Conservation (phyloP, 768 basidiomycete genomes). For the Cystoderma amianthinum region DNA sequence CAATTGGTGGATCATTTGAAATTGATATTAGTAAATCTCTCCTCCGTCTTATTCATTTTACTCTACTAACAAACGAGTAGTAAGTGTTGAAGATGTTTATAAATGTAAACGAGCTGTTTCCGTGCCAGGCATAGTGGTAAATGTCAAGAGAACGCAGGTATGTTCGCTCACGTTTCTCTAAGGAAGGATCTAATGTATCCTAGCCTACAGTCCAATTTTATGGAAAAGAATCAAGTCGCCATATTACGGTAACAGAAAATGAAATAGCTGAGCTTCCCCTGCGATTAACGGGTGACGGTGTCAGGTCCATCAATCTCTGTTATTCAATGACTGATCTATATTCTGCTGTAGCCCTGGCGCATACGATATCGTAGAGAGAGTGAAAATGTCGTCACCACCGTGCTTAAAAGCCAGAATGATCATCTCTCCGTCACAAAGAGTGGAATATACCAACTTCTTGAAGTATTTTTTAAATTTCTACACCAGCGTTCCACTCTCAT, state of each 20-base stretch:
- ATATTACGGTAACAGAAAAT: slow-evolving; percentile 64
- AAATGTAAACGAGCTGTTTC: slow-evolving; percentile 76
- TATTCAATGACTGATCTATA: slow-evolving; percentile 1
- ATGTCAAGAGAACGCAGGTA: slow-evolving; percentile 78
- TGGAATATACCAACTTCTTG: slow-evolving; percentile 69
- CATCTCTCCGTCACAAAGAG: slow-evolving; percentile 65
- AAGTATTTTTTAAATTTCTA: slow-evolving; percentile 31
- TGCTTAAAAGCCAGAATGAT: slow-evolving; percentile 59
- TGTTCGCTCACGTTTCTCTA: slow-evolving; percentile 10
- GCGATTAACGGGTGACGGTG: slow-evolving; percentile 86
- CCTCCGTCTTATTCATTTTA: slow-evolving; percentile 7
- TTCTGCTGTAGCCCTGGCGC: slow-evolving; percentile 69
- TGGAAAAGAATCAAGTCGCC: slow-evolving; percentile 49
- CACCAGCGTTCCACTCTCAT: background rate
- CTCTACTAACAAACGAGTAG: no score
- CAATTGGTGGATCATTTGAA: slow-evolving; percentile 70
- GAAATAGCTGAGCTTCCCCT: slow-evolving; percentile 70
- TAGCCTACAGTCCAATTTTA: slow-evolving; percentile 90
- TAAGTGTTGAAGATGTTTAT: slow-evolving; percentile 83
- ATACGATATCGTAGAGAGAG: slow-evolving; percentile 62
- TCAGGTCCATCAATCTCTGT: slow-evolving; percentile 28
- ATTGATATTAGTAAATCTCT: slow-evolving; percentile 59
- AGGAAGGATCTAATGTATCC: background rate
- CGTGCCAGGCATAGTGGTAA: slow-evolving; percentile 75
- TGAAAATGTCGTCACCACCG: slow-evolving; percentile 29